Percentiles rank a stretch among this genome's conserved stretches.
Evolutionary conservation across 2,329 filamentous ascomycete species (phyloP).

Genomic region (Penicillium brevicompactum): DNA sequence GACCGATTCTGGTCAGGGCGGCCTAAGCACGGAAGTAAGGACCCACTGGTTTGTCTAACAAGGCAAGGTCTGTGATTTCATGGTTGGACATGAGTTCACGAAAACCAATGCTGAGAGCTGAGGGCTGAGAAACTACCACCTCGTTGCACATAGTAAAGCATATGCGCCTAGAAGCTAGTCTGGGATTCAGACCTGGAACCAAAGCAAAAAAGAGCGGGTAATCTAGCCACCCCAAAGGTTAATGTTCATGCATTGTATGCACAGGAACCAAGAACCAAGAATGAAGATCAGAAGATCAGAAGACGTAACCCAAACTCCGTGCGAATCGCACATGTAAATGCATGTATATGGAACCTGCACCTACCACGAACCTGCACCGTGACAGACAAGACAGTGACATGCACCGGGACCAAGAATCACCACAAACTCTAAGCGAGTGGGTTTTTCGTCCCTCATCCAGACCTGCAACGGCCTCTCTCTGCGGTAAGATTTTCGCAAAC

Average conservation of each 20-base stretch:
- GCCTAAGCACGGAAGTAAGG: conserved; percentile 8
- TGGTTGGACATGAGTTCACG: background rate
- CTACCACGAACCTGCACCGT: background rate
- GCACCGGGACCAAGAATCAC: background rate
- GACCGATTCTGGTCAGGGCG: background rate
- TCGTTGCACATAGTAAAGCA: no score
- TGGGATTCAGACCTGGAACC: no score
- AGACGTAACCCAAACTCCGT: background rate
- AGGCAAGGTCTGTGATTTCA: background rate
- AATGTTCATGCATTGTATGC: background rate
- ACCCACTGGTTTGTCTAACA: conserved; percentile 11
- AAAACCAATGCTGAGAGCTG: no score
- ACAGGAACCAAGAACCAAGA: background rate
- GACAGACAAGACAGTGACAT: background rate
- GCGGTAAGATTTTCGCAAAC: background rate
- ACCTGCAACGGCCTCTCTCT: background rate
- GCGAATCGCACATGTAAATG: background rate
- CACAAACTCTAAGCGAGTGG: background rate
- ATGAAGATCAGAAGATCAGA: background rate
- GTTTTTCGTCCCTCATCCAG: background rate
- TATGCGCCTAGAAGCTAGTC: no score
- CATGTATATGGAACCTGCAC: conserved; percentile 2
- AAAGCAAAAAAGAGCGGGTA: background rate
- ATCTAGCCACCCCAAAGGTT: background rate
- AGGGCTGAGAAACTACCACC: no score